A percentile compares a stretch with the other conserved stretches of the same genome.
Conservation (phyloP, 805 yeast species). For the Hanseniaspora nectarophila region DNA sequence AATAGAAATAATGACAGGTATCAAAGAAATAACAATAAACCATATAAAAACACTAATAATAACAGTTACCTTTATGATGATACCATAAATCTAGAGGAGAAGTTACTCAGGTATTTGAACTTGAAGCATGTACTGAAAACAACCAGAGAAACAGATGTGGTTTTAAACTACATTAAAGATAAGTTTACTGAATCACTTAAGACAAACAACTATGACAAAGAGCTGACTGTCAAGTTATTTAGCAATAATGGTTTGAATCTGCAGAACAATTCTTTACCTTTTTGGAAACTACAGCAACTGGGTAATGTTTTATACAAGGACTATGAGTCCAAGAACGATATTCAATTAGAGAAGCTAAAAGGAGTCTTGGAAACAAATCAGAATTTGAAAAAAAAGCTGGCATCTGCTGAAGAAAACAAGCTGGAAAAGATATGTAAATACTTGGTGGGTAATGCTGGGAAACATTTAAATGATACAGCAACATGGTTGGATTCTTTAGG, state of each 20-base stretch:
- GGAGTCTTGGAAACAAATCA: not conserved
- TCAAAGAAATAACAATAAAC: constrained; percentile 6
- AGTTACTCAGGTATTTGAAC: constrained; percentile 3
- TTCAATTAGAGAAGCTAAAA: constrained; percentile 1
- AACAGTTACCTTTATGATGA: constrained; percentile 1
- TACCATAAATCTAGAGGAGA: constrained; percentile 3
- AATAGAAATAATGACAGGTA: constrained; percentile 26
- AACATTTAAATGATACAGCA: not conserved
- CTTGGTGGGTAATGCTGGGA: not conserved
- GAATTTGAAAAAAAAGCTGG: not conserved
- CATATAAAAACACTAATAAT: not conserved
- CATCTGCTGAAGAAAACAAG: not conserved
- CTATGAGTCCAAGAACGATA: constrained; percentile 7
- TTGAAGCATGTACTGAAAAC: not conserved
- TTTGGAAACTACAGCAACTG: constrained; percentile 11
- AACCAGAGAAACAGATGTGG: not conserved
- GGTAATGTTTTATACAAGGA: not conserved
- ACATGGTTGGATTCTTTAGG: constrained; percentile 9
- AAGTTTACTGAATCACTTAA: not conserved
- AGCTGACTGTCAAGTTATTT: not conserved
- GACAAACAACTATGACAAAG: not conserved
- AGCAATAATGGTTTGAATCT: not conserved
- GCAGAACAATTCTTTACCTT: constrained; percentile 1
- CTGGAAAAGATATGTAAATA: constrained; percentile 3
- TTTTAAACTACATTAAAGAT: not conserved